phyloP scores from a whole-genome alignment of 345 rosid species.

The Crucihimalaya himalaica region DNA sequence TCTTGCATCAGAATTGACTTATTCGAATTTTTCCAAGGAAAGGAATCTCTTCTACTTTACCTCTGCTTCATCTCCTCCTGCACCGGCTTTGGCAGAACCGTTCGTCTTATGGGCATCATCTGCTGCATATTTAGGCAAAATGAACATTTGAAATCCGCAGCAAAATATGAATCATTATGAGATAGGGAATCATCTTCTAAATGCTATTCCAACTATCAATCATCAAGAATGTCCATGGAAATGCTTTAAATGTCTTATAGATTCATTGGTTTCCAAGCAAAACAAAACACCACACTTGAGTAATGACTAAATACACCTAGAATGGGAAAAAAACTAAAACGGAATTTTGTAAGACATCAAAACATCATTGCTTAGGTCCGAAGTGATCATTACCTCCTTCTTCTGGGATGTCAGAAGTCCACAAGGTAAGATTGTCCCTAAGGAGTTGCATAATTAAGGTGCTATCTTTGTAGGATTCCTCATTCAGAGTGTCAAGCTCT shows the following conservation, averaged over 20 bases:
- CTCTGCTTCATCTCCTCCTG: constrained; percentile 44
- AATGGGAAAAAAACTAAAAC: neutral
- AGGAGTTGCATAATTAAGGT: constrained; percentile 75
- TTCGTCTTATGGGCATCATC: constrained; percentile 56
- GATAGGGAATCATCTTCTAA: neutral
- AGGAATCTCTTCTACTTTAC: constrained; percentile 26
- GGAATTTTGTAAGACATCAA: neutral
- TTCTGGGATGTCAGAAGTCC: constrained; percentile 76
- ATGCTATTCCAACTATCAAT: constrained; percentile 19
- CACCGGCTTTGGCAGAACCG: constrained; percentile 45
- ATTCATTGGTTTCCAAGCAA: neutral
- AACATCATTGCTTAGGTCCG: constrained; percentile 13
- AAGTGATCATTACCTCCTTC: constrained; percentile 55
- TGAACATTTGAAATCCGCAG: neutral
- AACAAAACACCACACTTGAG: neutral
- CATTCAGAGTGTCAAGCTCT: constrained; percentile 65
- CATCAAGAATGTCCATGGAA: constrained; percentile 4
- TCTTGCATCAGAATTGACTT: constrained; percentile 2
- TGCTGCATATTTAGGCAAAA: constrained; percentile 22
- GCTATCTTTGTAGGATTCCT: constrained; percentile 80
- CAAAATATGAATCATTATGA: neutral
- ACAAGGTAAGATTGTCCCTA: constrained; percentile 73
- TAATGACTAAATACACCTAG: neutral
- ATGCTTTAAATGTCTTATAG: constrained; percentile 5
- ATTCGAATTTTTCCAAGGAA: neutral